A percentile compares a stretch with the other conserved stretches of the same genome.
Conservation (phyloP, 2,329 filamentous ascomycete species). For the Ceratocystis cubensis region DNA sequence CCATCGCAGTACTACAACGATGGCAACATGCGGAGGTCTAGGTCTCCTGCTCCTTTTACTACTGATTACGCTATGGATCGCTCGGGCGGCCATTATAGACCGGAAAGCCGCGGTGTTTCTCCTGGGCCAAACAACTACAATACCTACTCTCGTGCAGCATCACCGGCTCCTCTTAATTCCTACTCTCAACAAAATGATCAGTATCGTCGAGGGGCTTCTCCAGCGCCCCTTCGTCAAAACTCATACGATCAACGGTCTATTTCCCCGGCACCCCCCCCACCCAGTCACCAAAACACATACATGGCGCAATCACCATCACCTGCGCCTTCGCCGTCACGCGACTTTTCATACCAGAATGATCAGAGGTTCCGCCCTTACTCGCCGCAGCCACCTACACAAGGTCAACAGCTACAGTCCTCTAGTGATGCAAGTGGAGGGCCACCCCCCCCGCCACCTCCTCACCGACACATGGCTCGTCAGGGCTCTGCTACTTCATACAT, state of each 20-base stretch:
- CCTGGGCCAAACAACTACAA: constrained; percentile 25
- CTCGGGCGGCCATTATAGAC: background rate
- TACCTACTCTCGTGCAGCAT: constrained; percentile 29
- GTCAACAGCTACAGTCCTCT: constrained; percentile 17
- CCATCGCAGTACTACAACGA: constrained; percentile 21
- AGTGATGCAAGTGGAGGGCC: constrained; percentile 42
- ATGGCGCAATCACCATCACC: constrained; percentile 27
- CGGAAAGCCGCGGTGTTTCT: constrained; percentile 23
- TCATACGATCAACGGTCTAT: constrained; percentile 21
- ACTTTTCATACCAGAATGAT: constrained; percentile 29
- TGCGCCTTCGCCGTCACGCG: constrained; percentile 28
- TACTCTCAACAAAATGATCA: constrained; percentile 23
- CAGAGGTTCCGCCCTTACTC: constrained; percentile 22
- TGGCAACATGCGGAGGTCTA: constrained; percentile 22
- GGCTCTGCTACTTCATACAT: constrained; percentile 31
- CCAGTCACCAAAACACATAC: constrained; percentile 19
- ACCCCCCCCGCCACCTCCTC: constrained; percentile 73
- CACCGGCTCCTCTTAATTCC: constrained; percentile 29
- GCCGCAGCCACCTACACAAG: constrained; percentile 21
- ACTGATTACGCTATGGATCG: constrained; percentile 22
- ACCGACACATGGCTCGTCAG: constrained; percentile 48
- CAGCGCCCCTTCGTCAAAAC: constrained; percentile 20
- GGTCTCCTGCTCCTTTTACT: constrained; percentile 30
- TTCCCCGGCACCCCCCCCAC: constrained; percentile 21
- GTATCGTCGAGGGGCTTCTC: constrained; percentile 26